A percentile compares a stretch with the other conserved stretches of the same genome.
phyloP scores from a whole-genome alignment of 208 protist genomes.

The Trypanosoma platydactyli region DNA sequence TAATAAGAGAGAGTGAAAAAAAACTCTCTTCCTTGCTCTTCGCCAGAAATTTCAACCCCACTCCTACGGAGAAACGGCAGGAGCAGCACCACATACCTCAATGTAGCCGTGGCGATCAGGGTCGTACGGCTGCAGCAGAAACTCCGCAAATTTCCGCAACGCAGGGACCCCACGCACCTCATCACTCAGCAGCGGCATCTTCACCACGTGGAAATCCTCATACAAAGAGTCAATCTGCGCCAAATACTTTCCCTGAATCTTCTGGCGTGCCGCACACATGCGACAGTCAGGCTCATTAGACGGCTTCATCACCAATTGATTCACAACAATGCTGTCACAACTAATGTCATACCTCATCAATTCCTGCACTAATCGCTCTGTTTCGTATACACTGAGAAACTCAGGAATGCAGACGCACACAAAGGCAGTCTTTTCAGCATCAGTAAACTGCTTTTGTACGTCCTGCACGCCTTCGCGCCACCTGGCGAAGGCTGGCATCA shows the following conservation, averaged over 20 bases:
- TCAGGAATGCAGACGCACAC: conserved; percentile 99
- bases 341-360: conserved; percentile 96
- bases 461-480: conserved; percentile 45
- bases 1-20: background rate
- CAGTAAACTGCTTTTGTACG: conserved; percentile 65
- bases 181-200: conserved; percentile 89
- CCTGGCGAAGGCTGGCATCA: conserved; percentile 31
- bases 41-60: background rate
- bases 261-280: conserved; percentile 87
- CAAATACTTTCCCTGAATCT: conserved; percentile 96
- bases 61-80: no score
- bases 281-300: conserved; percentile 63
- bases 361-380: conserved; percentile 98
- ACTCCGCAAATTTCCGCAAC: conserved; percentile 60
- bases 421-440: conserved; percentile 93
- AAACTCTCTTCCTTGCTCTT: conserved; percentile 9
- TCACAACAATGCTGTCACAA: conserved; percentile 95
- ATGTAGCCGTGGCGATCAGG: conserved; percentile 63
- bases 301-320: conserved; percentile 91
- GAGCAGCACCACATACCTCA: conserved; percentile 18
- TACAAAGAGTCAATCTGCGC: conserved; percentile 95
- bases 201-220: conserved; percentile 94
- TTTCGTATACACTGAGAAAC: conserved; percentile 99
- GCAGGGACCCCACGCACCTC: conserved; percentile 91
- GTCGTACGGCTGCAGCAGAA: conserved; percentile 74